Conservation (phyloP, 2,329 filamentous ascomycete genomes). For the Plectosphaerella plurivora region DNA sequence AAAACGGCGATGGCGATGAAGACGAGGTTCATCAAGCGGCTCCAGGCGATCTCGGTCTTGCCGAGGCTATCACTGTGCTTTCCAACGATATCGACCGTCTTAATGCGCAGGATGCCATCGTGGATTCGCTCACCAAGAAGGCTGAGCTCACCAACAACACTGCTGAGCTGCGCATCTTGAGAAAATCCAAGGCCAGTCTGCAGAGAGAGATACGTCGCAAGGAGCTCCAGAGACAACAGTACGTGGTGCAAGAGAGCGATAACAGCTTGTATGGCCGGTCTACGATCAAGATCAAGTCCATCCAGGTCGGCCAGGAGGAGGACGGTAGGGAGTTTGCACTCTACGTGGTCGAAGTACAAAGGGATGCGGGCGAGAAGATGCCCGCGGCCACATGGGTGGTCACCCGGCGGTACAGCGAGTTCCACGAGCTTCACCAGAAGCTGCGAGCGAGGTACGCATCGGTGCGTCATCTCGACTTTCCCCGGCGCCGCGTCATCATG, state of each 20-base stretch:
- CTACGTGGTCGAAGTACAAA: slow-evolving; percentile 87
- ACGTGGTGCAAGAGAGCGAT: slow-evolving; percentile 95
- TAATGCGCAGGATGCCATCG: slow-evolving; percentile 79
- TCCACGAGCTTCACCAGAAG: slow-evolving; percentile 90
- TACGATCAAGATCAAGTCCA: slow-evolving; percentile 82
- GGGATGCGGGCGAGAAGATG: slow-evolving; percentile 92
- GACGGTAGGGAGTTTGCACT: slow-evolving; percentile 91
- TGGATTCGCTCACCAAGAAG: slow-evolving; percentile 88
- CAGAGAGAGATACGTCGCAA: slow-evolving; percentile 90
- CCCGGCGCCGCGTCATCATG: slow-evolving; percentile 86
- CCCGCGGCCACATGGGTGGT: slow-evolving; percentile 93
- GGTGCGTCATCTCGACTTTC: slow-evolving; percentile 87
- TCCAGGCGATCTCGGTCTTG: slow-evolving; percentile 86
- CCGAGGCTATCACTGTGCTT: slow-evolving; percentile 87
- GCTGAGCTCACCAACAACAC: slow-evolving; percentile 97
- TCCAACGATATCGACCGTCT: slow-evolving; percentile 88
- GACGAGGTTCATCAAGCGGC: slow-evolving; percentile 92
- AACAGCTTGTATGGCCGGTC: slow-evolving; percentile 94
- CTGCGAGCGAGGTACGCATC: slow-evolving; percentile 81
- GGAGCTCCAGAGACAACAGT: slow-evolving; percentile 93
- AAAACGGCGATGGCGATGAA: slow-evolving; percentile 53
- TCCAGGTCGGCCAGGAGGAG: slow-evolving; percentile 86
- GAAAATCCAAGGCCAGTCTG: slow-evolving; percentile 90
- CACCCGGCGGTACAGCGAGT: slow-evolving; percentile 92
- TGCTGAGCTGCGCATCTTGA: slow-evolving; percentile 83